Percentiles rank a stretch among this genome's conserved stretches.
These are phyloP conservation scores for Penicillium sp. DNA, from an alignment of 2,329 filamentous ascomycete genomes.

Conservation along the genomic window DNA sequence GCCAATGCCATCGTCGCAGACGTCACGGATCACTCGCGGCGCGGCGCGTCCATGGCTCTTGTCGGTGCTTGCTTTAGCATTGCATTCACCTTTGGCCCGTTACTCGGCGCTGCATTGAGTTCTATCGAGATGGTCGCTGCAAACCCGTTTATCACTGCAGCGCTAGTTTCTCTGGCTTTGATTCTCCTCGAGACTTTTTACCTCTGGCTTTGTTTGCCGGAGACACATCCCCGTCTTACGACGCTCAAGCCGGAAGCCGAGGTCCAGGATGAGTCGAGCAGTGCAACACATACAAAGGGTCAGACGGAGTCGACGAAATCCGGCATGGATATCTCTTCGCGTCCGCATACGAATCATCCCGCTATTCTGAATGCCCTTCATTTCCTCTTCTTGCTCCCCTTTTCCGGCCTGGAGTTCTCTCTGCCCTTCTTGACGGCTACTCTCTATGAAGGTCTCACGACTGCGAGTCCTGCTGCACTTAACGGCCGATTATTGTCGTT, in stretches of 20 bases:
- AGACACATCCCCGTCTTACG: conserved; percentile 64
- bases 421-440: conserved; percentile 97
- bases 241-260: conserved; percentile 11
- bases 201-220: conserved; percentile 75
- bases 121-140: conserved; percentile 69
- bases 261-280: too few relatives aligned
- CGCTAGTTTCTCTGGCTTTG: conserved; percentile 75
- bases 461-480: conserved; percentile 54
- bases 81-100: conserved; percentile 93
- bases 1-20: conserved; percentile 95
- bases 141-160: conserved; percentile 91
- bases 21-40: conserved; percentile 76
- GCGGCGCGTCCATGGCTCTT: conserved; percentile 89
- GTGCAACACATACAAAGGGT: neutral
- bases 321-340: conserved; percentile 21
- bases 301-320: conserved; percentile 17
- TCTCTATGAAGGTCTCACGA: conserved; percentile 67
- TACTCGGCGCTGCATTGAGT: conserved; percentile 79
- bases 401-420: conserved; percentile 97
- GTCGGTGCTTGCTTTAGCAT: conserved; percentile 96
- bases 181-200: conserved; percentile 85
- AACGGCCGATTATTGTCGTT: conserved; percentile 84
- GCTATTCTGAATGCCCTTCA: conserved; percentile 76
- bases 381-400: conserved; percentile 88
- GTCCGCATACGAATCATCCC: conserved; percentile 70